Conservation (phyloP, 2,329 filamentous ascomycete genomes). For the Fusarium citri region DNA sequence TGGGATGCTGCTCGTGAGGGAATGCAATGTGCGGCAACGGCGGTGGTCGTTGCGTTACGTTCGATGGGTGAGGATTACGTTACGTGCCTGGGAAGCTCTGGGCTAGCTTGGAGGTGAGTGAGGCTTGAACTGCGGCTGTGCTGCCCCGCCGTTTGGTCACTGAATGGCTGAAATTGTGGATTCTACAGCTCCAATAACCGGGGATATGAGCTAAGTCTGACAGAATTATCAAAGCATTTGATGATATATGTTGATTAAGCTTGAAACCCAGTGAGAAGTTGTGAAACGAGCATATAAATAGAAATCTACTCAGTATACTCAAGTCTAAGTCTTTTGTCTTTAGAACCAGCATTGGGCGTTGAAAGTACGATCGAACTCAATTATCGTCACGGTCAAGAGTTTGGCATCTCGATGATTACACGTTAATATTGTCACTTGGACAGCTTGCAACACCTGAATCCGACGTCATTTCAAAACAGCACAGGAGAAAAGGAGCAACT, state of each 20-base stretch:
- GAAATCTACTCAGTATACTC: neutral
- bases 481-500: neutral
- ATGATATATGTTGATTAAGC: neutral
- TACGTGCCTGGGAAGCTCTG: constrained; percentile 48
- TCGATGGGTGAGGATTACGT: constrained; percentile 44
- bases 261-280: neutral
- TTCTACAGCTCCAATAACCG: constrained; percentile 24
- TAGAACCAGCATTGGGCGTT: neutral
- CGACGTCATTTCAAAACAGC: constrained; percentile 1
- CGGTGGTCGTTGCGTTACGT: constrained; percentile 41
- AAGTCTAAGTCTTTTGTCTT: neutral
- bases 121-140: constrained; percentile 45
- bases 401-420: neutral
- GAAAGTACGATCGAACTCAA: neutral
- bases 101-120: constrained; percentile 40
- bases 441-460: neutral
- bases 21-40: constrained; percentile 40
- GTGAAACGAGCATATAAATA: neutral
- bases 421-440: neutral
- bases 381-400: neutral
- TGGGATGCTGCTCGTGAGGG: constrained; percentile 28
- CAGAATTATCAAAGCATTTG: neutral
- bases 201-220: neutral
- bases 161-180: constrained; percentile 21
- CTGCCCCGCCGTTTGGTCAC: constrained; percentile 38